These are phyloP conservation scores for Tympanopsis confertula DNA, from an alignment of 2,329 filamentous ascomycete genomes.

Conservation along the genomic window DNA sequence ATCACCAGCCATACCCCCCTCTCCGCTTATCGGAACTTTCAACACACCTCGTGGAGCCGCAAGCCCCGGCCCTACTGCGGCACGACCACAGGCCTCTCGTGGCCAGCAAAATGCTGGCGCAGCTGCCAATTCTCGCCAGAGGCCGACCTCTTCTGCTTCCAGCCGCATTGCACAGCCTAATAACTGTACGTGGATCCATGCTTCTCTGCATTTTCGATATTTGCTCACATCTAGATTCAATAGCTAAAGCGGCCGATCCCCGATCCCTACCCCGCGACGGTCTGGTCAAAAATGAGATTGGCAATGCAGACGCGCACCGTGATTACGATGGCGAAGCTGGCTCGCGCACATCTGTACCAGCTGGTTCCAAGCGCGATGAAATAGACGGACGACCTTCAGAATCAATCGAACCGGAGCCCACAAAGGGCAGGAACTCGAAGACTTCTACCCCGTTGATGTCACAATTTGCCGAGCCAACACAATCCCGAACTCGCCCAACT, in stretches of 20 bases:
- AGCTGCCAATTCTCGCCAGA: background rate
- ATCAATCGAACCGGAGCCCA: background rate
- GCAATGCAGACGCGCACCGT: too few relatives aligned
- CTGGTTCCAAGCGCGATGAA: background rate
- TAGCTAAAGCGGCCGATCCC: too few relatives aligned
- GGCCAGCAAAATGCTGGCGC: background rate
- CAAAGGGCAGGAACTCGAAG: background rate
- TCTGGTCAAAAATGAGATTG: too few relatives aligned
- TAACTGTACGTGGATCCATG: background rate
- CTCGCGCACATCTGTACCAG: too few relatives aligned
- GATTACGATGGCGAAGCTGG: too few relatives aligned
- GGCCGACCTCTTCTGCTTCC: background rate
- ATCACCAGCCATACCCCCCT: slow-evolving; percentile 32
- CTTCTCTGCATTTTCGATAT: background rate
- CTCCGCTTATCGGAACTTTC: slow-evolving; percentile 37
- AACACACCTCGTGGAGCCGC: slow-evolving; percentile 7
- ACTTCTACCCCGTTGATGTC: background rate
- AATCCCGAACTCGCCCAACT: background rate
- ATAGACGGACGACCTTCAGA: background rate
- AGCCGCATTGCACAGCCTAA: too few relatives aligned
- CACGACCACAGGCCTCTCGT: background rate
- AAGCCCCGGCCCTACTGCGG: background rate
- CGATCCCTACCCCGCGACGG: too few relatives aligned
- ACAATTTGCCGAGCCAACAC: background rate
- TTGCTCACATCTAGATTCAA: too few relatives aligned